Percentiles rank a stretch among this genome's conserved stretches.
Conservation (phyloP, 352 stramenopile genomes). For the Pythium monospermum region DNA sequence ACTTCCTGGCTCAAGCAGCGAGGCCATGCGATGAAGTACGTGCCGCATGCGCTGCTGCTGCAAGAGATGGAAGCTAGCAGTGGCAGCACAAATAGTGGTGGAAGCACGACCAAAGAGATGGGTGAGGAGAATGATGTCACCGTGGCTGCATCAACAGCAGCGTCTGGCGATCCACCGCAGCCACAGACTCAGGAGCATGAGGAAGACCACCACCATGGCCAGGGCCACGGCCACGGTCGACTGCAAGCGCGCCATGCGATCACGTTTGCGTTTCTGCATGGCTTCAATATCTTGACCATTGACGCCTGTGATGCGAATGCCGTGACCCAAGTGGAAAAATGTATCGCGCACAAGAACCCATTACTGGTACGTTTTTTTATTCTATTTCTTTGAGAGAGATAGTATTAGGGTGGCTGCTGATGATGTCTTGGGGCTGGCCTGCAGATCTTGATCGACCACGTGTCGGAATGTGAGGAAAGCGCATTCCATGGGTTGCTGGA, state of each 20-base stretch:
- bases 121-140: too few species aligned
- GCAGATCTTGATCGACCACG: slow-evolving; percentile 49
- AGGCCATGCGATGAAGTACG: background rate
- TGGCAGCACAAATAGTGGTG: background rate
- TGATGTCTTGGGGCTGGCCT: background rate
- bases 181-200: background rate
- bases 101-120: too few species aligned
- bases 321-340: slow-evolving; percentile 36
- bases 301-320: slow-evolving; percentile 42
- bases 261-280: slow-evolving; percentile 11
- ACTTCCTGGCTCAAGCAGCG: slow-evolving; percentile 35
- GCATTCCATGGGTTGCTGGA: slow-evolving; percentile 33
- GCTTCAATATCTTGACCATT: slow-evolving; percentile 21
- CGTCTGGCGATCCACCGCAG: too few species aligned
- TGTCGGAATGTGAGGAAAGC: slow-evolving; percentile 36
- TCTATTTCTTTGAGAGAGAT: background rate
- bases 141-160: too few species aligned
- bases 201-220: background rate
- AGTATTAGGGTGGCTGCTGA: background rate
- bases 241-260: background rate
- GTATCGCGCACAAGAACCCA: slow-evolving; percentile 27
- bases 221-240: background rate
- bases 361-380: slow-evolving; percentile 17
- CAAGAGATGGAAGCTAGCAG: background rate
- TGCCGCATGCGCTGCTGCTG: background rate